A percentile compares a stretch with the other conserved stretches of the same genome.
These are phyloP conservation scores for Aspergillus taichungensis DNA, from an alignment of 495 filamentous ascomycete species.

Conservation along the genomic window DNA sequence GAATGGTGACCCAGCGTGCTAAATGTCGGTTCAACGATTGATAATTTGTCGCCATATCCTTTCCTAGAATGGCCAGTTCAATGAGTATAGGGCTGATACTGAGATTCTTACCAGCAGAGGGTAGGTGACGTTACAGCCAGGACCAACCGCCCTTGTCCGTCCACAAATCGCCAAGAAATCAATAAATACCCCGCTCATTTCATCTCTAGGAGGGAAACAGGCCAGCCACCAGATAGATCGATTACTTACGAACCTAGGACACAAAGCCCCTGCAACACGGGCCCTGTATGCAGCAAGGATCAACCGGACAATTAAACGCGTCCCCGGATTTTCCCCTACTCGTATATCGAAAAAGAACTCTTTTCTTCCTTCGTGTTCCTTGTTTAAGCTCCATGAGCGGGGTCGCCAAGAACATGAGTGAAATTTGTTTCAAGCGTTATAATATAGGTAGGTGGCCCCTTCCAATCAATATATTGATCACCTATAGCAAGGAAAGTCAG, in stretches of 20 bases:
- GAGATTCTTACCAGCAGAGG: no score
- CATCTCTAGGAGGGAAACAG: no score
- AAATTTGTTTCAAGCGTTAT: neutral
- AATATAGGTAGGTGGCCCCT: neutral
- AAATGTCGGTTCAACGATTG: no score
- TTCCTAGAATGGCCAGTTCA: no score
- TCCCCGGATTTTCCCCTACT: slow-evolving; percentile 6
- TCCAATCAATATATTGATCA: slow-evolving; percentile 12
- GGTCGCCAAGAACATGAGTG: slow-evolving; percentile 3
- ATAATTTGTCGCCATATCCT: no score
- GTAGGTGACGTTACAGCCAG: no score
- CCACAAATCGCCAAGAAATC: neutral
- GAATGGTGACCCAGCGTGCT: no score
- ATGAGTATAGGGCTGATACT: no score
- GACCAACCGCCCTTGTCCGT: no score
- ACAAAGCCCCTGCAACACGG: slow-evolving; percentile 14
- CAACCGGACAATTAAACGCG: slow-evolving; percentile 9
- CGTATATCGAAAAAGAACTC: slow-evolving; percentile 5
- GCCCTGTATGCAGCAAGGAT: slow-evolving; percentile 16
- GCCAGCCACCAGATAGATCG: neutral
- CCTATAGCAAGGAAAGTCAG: neutral
- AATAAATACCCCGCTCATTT: neutral
- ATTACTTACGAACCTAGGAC: neutral
- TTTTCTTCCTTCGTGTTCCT: neutral
- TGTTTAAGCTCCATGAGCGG: slow-evolving; percentile 3